phyloP scores from a whole-genome alignment of 805 yeast species.

The Hanseniaspora pseudoguilliermondii region DNA sequence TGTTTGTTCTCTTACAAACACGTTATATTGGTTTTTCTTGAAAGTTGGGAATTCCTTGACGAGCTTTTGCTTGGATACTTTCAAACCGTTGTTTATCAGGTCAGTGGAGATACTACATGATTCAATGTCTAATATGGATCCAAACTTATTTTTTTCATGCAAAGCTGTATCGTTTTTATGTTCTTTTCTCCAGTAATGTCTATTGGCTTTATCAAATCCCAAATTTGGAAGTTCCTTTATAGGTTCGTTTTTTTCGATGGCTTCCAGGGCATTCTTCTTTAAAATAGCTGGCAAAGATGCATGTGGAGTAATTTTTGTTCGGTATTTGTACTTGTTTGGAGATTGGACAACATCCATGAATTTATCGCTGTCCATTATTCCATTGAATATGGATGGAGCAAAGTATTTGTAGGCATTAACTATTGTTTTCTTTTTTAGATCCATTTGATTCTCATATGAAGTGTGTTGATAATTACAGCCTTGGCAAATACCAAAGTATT shows the following conservation, averaged over 20 bases:
- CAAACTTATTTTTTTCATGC: slow-evolving; percentile 20
- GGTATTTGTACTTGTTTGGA: slow-evolving; percentile 62
- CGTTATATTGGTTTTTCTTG: slow-evolving; percentile 72
- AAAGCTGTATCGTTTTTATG: slow-evolving; percentile 19
- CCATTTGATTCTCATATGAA: slow-evolving; percentile 58
- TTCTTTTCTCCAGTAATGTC: slow-evolving; percentile 50
- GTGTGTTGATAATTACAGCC: slow-evolving; percentile 90
- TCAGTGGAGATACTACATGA: slow-evolving; percentile 84
- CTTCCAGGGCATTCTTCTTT: slow-evolving; percentile 21
- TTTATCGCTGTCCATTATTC: slow-evolving; percentile 41
- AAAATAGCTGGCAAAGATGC: slow-evolving; percentile 52
- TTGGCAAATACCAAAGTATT: slow-evolving; percentile 82
- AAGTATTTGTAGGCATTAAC: slow-evolving; percentile 68
- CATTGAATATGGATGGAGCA: slow-evolving; percentile 37
- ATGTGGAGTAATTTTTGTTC: slow-evolving; percentile 94
- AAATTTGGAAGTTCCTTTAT: slow-evolving; percentile 42
- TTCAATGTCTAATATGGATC: slow-evolving; percentile 72
- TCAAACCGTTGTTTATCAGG: slow-evolving; percentile 61
- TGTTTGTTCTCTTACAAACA: slow-evolving; percentile 71
- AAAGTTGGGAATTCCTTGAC: slow-evolving; percentile 33
- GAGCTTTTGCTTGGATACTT: slow-evolving; percentile 50
- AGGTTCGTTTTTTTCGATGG: slow-evolving; percentile 3
- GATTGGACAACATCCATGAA: slow-evolving; percentile 57
- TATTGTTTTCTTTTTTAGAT: slow-evolving; percentile 60
- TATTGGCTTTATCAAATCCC: slow-evolving; percentile 83